Conservation (phyloP, 805 yeast species). For the Metschnikowia corniflorae region DNA sequence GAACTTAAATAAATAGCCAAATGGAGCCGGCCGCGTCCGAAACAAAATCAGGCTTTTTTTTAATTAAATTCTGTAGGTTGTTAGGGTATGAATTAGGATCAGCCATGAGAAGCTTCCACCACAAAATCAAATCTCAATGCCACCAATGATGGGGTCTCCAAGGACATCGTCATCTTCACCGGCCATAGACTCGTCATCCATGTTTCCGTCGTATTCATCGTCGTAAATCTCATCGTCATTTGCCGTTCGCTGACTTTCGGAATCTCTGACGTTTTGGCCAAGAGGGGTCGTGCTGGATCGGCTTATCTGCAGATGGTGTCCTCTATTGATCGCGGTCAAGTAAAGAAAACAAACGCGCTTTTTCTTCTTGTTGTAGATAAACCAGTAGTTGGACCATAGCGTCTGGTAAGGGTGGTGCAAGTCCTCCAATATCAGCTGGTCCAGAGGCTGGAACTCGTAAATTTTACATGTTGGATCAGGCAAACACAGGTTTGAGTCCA, state of each 20-base stretch:
- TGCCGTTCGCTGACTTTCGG: conserved; percentile 6
- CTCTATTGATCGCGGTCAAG: conserved; percentile 48
- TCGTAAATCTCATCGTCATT: conserved; percentile 8
- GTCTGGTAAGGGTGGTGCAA: conserved; percentile 43
- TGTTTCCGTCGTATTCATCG: conserved; percentile 17
- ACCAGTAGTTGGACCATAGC: conserved; percentile 82
- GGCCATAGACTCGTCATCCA: conserved; percentile 15
- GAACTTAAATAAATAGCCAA: no score
- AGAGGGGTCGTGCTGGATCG: conserved; percentile 13
- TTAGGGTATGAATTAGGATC: no score
- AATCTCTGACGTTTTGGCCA: conserved; percentile 24
- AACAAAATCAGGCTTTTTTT: no score
- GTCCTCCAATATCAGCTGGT: conserved; percentile 62
- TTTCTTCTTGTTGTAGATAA: conserved; percentile 83
- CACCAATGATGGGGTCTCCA: conserved; percentile 35
- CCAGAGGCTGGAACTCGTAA: conserved; percentile 60
- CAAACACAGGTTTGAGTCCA: conserved; percentile 8
- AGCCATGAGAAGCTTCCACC: no score
- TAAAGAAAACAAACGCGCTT: conserved; percentile 88
- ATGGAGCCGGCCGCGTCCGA: no score
- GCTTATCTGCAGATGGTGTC: conserved; percentile 29
- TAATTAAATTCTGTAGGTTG: no score
- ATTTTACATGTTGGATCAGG: conserved; percentile 47
- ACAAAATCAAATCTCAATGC: conserved; percentile 30
- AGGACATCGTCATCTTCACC: conserved; percentile 18